Conservation (phyloP, 352 stramenopile genomes). For the Globisporangium middletonii region DNA sequence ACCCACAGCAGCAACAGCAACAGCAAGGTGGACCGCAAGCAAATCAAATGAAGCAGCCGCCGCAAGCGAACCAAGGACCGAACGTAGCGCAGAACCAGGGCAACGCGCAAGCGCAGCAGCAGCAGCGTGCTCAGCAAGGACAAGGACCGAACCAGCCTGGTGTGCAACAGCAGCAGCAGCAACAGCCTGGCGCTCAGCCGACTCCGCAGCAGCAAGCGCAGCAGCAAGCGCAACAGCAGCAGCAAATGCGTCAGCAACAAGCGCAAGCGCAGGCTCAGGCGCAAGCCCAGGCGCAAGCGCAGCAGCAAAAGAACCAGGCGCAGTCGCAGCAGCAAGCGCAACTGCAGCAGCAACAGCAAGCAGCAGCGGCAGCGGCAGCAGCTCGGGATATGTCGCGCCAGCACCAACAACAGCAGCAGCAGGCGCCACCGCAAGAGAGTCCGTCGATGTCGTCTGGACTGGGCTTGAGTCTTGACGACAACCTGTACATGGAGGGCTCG, state of each 20-base stretch:
- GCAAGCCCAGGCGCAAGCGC: conserved; percentile 4
- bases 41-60: conserved; percentile 13
- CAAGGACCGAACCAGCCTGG: conserved; percentile 19
- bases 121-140: conserved; percentile 12
- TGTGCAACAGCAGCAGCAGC: conserved; percentile 16
- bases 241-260: conserved; percentile 17
- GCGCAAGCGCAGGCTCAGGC: conserved; percentile 14
- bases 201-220: conserved; percentile 10
- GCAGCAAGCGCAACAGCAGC: conserved; percentile 19
- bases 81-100: neutral
- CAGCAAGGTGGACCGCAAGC: conserved; percentile 3
- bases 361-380: conserved; percentile 10
- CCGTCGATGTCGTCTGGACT: conserved; percentile 43
- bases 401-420: conserved; percentile 17
- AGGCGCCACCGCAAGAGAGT: conserved; percentile 30
- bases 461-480: conserved; percentile 49
- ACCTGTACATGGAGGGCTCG: conserved; percentile 53
- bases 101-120: conserved; percentile 13
- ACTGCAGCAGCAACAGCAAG: conserved; percentile 12
- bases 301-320: conserved; percentile 15
- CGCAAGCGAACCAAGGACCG: conserved; percentile 17
- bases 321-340: conserved; percentile 18
- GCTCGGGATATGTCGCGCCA: conserved; percentile 1
- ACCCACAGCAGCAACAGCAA: conserved; percentile 5
- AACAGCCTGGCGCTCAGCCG: conserved; percentile 12